phyloP scores from a whole-genome alignment of 2,329 filamentous ascomycete species.

The Sarocladium oryzae region DNA sequence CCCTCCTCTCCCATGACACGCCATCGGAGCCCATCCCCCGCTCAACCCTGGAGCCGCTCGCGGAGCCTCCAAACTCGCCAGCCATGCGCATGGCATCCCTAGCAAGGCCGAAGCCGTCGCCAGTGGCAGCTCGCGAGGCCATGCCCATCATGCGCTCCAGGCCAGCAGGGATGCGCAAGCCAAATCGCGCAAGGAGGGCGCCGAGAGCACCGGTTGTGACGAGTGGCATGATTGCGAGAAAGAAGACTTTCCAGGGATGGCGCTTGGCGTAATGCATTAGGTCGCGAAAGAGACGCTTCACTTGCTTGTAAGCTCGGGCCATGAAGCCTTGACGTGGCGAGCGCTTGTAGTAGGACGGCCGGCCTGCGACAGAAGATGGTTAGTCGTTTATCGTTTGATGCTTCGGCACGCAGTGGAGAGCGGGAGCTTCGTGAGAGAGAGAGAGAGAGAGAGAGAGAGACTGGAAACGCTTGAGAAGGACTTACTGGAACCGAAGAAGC shows the following conservation, averaged over 20 bases:
- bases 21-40: conserved; percentile 1
- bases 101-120: conserved; percentile 51
- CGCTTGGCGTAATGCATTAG: conserved; percentile 74
- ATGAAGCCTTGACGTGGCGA: conserved; percentile 77
- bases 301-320: conserved; percentile 62
- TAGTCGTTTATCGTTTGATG: not conserved
- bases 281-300: conserved; percentile 74
- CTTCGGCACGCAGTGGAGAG: not conserved
- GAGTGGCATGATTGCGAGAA: conserved; percentile 80
- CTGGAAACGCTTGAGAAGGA: too few species aligned
- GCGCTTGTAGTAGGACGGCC: conserved; percentile 67
- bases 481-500: conserved; percentile 40
- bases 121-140: conserved; percentile 18
- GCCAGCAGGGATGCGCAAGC: conserved; percentile 63
- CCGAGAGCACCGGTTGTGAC: conserved; percentile 77
- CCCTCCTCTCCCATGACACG: conserved; percentile 32
- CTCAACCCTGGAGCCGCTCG: conserved; percentile 8
- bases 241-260: conserved; percentile 82
- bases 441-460: too few species aligned
- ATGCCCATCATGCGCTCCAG: conserved; percentile 45
- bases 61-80: conserved; percentile 32
- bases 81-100: conserved; percentile 43
- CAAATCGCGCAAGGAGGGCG: conserved; percentile 71
- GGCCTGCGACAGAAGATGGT: conserved; percentile 27
- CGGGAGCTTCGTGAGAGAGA: too few species aligned